Evolutionary conservation across 306 rosid genomes (phyloP).

Genomic region (Begonia loranthoides): DNA sequence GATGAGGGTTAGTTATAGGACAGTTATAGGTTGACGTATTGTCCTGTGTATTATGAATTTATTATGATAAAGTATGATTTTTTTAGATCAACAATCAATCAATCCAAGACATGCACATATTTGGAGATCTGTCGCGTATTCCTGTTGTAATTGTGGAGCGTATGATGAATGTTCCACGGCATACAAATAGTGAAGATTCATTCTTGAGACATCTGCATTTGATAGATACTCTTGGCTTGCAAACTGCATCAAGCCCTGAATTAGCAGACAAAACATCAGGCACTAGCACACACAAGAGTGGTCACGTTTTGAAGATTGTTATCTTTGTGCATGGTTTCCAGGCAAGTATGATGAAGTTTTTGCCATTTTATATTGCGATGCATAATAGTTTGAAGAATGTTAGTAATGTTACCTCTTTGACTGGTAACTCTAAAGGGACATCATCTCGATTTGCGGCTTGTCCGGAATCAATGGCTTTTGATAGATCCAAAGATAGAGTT

Average conservation of each 20-base stretch:
- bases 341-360: slow-evolving; percentile 38
- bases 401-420: background rate
- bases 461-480: slow-evolving; percentile 88
- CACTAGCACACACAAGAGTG: slow-evolving; percentile 20
- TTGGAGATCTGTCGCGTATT: slow-evolving; percentile 56
- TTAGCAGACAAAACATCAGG: slow-evolving; percentile 20
- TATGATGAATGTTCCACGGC: slow-evolving; percentile 68
- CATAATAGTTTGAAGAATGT: background rate
- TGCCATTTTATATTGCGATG: background rate
- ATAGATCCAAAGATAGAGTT: slow-evolving; percentile 71
- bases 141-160: slow-evolving; percentile 84
- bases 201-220: slow-evolving; percentile 34
- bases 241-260: slow-evolving; percentile 19
- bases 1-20: slow-evolving; percentile 54
- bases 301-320: slow-evolving; percentile 60
- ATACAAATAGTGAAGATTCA: slow-evolving; percentile 50
- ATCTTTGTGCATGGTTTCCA: slow-evolving; percentile 97
- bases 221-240: slow-evolving; percentile 24
- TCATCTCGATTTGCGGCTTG: slow-evolving; percentile 84
- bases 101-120: slow-evolving; percentile 87
- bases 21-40: slow-evolving; percentile 6
- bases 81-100: slow-evolving; percentile 70
- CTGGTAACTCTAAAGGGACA: slow-evolving; percentile 53
- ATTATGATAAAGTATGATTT: slow-evolving; percentile 7
- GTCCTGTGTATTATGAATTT: slow-evolving; percentile 1